Conservation (phyloP, 208 protist species). For the Trypanosoma boissoni region DNA sequence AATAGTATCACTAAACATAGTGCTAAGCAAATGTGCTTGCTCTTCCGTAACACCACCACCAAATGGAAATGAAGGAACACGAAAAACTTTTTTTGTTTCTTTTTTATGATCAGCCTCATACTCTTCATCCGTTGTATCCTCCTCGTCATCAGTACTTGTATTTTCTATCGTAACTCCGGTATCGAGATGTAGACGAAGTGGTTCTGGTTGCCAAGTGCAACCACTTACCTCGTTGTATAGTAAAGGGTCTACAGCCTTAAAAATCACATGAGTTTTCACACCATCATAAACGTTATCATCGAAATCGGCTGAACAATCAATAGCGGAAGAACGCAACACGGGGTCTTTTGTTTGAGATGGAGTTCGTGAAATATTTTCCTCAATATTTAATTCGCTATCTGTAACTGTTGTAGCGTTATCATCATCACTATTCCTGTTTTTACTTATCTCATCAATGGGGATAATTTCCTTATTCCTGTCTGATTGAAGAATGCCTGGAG, state of each 20-base stretch:
- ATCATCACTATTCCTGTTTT: no score
- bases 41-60: slow-evolving; percentile 78
- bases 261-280: slow-evolving; percentile 72
- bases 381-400: neutral
- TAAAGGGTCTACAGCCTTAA: slow-evolving; percentile 60
- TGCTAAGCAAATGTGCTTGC: slow-evolving; percentile 48
- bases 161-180: slow-evolving; percentile 24
- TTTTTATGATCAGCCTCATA: slow-evolving; percentile 10
- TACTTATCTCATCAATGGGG: no score
- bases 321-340: neutral
- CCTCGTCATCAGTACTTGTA: slow-evolving; percentile 28
- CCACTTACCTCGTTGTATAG: slow-evolving; percentile 57
- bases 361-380: neutral
- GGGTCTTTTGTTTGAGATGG: neutral
- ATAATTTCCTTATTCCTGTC: no score
- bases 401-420: neutral
- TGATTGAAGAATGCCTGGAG: no score
- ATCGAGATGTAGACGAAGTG: slow-evolving; percentile 39
- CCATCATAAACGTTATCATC: slow-evolving; percentile 70
- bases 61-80: slow-evolving; percentile 82
- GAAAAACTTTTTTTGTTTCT: slow-evolving; percentile 32
- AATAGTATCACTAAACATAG: slow-evolving; percentile 40
- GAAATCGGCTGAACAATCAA: slow-evolving; percentile 29
- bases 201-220: slow-evolving; percentile 78
- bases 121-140: slow-evolving; percentile 27